Evolutionary conservation across 768 basidiomycete species (phyloP).

Genomic region (Austroboletus eburneus): DNA sequence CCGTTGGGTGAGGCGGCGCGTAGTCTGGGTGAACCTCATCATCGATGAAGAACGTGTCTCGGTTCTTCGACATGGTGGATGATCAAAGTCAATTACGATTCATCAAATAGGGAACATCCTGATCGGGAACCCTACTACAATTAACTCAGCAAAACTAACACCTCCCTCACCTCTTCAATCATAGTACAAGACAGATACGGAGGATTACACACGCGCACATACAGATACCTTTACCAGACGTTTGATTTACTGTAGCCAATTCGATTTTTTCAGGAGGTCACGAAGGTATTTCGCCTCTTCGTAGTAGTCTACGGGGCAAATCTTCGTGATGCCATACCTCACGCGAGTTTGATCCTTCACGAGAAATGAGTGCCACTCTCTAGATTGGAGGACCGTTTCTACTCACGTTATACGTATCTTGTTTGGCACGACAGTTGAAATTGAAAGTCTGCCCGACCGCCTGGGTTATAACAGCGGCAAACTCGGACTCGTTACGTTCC

Average conservation of each 20-base stretch:
- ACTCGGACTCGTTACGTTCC: constrained; percentile 58
- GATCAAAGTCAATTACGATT: not conserved
- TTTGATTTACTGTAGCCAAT: constrained; percentile 44
- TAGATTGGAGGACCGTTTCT: not conserved
- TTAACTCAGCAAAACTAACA: not conserved
- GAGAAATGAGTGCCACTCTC: not conserved
- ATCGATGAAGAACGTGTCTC: not conserved
- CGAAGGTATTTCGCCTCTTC: constrained; percentile 59
- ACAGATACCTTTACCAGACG: not conserved
- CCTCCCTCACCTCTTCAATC: too few relatives aligned
- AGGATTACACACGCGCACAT: not conserved
- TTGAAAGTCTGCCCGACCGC: constrained; percentile 71
- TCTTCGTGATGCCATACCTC: constrained; percentile 75
- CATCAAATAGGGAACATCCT: too few relatives aligned
- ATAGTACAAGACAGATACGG: constrained; percentile 7
- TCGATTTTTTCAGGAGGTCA: constrained; percentile 50
- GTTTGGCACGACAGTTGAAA: constrained; percentile 82
- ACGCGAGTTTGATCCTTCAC: constrained; percentile 74
- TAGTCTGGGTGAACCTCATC: not conserved
- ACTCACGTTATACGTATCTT: constrained; percentile 80
- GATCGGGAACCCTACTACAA: too few relatives aligned
- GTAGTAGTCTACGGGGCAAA: constrained; percentile 61
- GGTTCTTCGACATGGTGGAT: constrained; percentile 9
- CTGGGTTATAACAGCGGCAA: constrained; percentile 53
- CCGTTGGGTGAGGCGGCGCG: constrained; percentile 9